These are phyloP conservation scores for Spirogloea muscicola DNA, from an alignment of 139 green algal genomes.

Conservation along the genomic window DNA sequence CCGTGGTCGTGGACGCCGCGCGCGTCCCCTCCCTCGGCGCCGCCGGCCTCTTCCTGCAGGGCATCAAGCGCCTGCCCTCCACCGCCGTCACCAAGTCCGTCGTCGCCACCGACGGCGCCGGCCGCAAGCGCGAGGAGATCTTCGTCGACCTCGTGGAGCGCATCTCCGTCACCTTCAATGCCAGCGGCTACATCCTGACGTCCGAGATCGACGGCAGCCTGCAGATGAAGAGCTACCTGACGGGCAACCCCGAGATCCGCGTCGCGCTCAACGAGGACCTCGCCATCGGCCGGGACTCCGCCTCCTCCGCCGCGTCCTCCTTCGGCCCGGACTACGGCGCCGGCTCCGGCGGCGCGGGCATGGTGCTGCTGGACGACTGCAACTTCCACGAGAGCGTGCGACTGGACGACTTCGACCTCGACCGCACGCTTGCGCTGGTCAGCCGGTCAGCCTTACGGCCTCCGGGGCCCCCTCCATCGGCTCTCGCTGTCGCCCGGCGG, in stretches of 20 bases:
- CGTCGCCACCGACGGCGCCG: slow-evolving; percentile 29
- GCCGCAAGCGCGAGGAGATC: slow-evolving; percentile 77
- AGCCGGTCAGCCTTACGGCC: too few species aligned
- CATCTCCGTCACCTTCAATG: slow-evolving; percentile 84
- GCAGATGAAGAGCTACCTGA: slow-evolving; percentile 83
- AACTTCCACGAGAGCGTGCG: slow-evolving; percentile 79
- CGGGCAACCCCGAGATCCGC: slow-evolving; percentile 75
- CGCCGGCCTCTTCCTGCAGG: slow-evolving; percentile 30
- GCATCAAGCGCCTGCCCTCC: slow-evolving; percentile 20
- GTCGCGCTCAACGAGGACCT: slow-evolving; percentile 88
- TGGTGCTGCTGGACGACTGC: slow-evolving; percentile 81
- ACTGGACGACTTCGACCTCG: slow-evolving; percentile 77
- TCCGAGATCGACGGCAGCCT: slow-evolving; percentile 83
- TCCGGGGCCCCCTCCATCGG: too few species aligned
- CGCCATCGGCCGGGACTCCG: slow-evolving; percentile 60
- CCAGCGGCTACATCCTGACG: slow-evolving; percentile 69
- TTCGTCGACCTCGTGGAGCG: slow-evolving; percentile 98
- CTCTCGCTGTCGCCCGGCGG: too few species aligned
- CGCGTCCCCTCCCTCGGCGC: not conserved
- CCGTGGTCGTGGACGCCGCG: slow-evolving; percentile 56
- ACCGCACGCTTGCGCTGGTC: slow-evolving; percentile 82
- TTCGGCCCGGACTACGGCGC: slow-evolving; percentile 3
- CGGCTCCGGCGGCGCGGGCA: slow-evolving; percentile 12
- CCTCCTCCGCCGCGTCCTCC: too few species aligned
- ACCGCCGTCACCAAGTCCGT: slow-evolving; percentile 45